Evolutionary conservation across 2,329 filamentous ascomycete species (phyloP).

Genomic region (Trichoderma gracile): DNA sequence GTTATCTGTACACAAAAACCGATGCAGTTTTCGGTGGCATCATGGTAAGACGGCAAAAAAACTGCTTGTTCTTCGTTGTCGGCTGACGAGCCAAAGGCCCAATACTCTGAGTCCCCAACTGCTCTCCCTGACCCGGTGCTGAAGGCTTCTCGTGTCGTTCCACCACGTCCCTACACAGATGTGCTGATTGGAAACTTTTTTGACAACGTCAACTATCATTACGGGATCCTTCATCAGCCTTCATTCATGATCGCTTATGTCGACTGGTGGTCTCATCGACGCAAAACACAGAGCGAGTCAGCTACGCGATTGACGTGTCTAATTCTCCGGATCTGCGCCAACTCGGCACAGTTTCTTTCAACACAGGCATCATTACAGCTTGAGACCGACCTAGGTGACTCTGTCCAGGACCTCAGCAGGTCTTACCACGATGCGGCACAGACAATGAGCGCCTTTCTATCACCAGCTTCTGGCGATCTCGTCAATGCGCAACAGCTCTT

Average conservation of each 20-base stretch:
- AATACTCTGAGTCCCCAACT: neutral
- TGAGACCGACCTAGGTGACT: neutral
- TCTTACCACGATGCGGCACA: conserved; percentile 13
- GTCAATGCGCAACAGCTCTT: conserved; percentile 9
- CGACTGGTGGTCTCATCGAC: conserved; percentile 14
- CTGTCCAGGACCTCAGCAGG: neutral
- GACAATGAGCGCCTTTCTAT: conserved; percentile 5
- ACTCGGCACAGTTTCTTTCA: conserved; percentile 9
- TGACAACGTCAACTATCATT: conserved; percentile 13
- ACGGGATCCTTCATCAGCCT: conserved; percentile 7
- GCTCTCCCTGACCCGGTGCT: neutral
- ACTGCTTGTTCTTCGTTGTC: too few species aligned
- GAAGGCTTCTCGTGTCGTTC: neutral
- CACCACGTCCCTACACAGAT: conserved; percentile 8
- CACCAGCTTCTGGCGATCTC: neutral
- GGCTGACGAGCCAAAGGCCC: neutral
- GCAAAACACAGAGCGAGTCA: neutral
- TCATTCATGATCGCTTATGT: conserved; percentile 15
- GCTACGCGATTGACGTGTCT: neutral
- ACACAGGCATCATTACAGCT: neutral
- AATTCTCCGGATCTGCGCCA: conserved; percentile 16
- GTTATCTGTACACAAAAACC: neutral
- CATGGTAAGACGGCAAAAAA: neutral
- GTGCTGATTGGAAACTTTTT: conserved; percentile 8
- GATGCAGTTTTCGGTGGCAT: neutral